phyloP scores from a whole-genome alignment of 2,329 filamentous ascomycete species.

The Fusarium pininemorale region DNA sequence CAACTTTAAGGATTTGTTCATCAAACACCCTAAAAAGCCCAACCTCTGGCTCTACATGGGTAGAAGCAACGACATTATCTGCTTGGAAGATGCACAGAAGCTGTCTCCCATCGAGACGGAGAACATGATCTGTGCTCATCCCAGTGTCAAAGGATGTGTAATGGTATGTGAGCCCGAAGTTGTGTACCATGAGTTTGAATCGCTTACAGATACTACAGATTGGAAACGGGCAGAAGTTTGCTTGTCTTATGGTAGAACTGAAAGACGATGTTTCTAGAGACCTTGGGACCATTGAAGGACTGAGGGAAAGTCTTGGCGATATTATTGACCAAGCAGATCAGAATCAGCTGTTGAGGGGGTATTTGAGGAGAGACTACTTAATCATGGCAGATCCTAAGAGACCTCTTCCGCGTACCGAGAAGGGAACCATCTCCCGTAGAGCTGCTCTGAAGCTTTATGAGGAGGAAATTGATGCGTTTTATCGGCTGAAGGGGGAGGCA shows the following conservation, averaged over 20 bases:
- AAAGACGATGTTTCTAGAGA: not conserved
- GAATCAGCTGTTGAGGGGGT: not conserved
- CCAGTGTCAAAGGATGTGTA: not conserved
- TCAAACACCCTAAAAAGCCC: not conserved
- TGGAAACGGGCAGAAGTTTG: not conserved
- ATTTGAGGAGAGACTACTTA: not conserved
- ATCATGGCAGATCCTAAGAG: not conserved
- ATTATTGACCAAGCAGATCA: not conserved
- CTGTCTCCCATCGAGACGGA: not conserved
- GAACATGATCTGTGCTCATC: not conserved
- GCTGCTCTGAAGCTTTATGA: not conserved
- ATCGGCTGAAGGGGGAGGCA: not conserved
- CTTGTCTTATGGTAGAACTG: not conserved
- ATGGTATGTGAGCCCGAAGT: not conserved
- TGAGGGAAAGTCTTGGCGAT: not conserved
- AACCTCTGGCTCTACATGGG: not conserved
- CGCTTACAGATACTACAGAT: rapidly evolving
- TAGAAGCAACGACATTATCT: not conserved
- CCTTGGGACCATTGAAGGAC: rapidly evolving
- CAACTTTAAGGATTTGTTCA: not conserved
- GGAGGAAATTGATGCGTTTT: not conserved
- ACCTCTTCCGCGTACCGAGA: not conserved
- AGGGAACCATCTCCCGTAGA: not conserved
- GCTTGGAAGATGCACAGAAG: not conserved
- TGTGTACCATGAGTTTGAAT: rapidly evolving